A percentile compares a stretch with the other conserved stretches of the same genome.
Conservation (phyloP, 2,329 filamentous ascomycete genomes). For the Epichloe sp. region DNA sequence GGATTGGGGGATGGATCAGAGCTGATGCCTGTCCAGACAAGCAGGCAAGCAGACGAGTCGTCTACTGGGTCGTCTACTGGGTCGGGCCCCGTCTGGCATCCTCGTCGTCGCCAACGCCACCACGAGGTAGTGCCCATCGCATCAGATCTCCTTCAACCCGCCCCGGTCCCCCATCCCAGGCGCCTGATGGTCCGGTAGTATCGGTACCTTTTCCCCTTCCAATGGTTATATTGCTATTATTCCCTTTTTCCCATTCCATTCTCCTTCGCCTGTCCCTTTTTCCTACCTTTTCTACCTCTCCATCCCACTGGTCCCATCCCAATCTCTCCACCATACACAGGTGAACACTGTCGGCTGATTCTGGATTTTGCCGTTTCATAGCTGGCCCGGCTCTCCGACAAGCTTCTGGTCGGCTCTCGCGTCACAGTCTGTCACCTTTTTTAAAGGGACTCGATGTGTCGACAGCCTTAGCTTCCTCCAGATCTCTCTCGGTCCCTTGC, state of each 20-base stretch:
- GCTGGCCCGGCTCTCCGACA: background rate
- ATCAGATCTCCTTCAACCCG: constrained; percentile 19
- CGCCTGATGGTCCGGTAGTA: constrained; percentile 4
- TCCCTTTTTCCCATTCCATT: constrained; percentile 1
- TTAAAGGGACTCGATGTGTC: constrained; percentile 21
- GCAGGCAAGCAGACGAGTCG: no score
- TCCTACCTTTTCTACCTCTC: background rate
- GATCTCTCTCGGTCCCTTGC: constrained; percentile 22
- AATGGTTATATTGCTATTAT: constrained; percentile 9
- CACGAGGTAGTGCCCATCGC: constrained; percentile 20
- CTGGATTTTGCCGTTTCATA: constrained; percentile 5
- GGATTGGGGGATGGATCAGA: background rate
- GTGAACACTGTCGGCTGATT: background rate
- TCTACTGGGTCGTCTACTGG: no score
- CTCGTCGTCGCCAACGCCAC: constrained; percentile 18
- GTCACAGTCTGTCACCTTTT: constrained; percentile 10
- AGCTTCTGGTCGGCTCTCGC: constrained; percentile 12
- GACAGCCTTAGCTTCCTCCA: constrained; percentile 22
- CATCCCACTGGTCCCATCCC: background rate
- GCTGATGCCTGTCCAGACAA: no score
- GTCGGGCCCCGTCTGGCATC: background rate
- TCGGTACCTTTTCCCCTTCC: constrained; percentile 6
- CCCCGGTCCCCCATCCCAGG: constrained; percentile 8
- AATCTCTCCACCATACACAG: background rate
- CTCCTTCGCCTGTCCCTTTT: background rate